Base-by-base conservation (phyloP, 2,329 filamentous ascomycete species). In the Nigrospora oryzae region DNA sequence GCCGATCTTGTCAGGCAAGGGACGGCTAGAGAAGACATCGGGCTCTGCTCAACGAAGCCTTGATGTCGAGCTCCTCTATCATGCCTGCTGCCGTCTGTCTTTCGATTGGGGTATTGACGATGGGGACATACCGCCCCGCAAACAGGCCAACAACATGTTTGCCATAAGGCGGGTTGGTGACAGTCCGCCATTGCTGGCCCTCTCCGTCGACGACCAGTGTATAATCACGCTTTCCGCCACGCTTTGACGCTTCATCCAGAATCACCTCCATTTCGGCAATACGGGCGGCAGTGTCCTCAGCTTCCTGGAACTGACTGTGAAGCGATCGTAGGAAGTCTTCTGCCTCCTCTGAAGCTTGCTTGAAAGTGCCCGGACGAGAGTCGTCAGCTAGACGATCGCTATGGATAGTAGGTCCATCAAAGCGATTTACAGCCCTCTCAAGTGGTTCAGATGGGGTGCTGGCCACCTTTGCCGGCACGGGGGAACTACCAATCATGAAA, bases 51-150 rank as follows among this genome's bases (percentile, higher is more conserved):
- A 23, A 10, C 15, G 19, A 32, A 43, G 5, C 34, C n/a, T 13
- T 13, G 34, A 34, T 11, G 16, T 44, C 34, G 32, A 39, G 15
- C 15, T 46, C 34, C 12, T 51, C 42, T 37, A 50, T 50, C 48
- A 59, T 51, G 15, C 57, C 42, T n/a, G 8, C 16, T 8, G 57
- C 53, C 5, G 50, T 52, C 41, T 37, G 49, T 34, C 56, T 52
- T 13, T 45, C 45, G 31, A 42, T 14, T 19, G 38, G 49, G 3
- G 36, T 30, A 40, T 52, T 23, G 23, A 62, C 36, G 35, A 59
- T 50, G 14, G 51, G 51, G 15, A 51, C 56, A 2, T 44, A 30
- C n/a, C 40, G 47, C 15, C n/a, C 13, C 3, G 36, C 11, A n/a
- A 59, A 57, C 13, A 60, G 47, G 28, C 44, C 15, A 23, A 48